Conservation (phyloP, 2,329 filamentous ascomycete genomes). For the Calonectria pteridis region DNA sequence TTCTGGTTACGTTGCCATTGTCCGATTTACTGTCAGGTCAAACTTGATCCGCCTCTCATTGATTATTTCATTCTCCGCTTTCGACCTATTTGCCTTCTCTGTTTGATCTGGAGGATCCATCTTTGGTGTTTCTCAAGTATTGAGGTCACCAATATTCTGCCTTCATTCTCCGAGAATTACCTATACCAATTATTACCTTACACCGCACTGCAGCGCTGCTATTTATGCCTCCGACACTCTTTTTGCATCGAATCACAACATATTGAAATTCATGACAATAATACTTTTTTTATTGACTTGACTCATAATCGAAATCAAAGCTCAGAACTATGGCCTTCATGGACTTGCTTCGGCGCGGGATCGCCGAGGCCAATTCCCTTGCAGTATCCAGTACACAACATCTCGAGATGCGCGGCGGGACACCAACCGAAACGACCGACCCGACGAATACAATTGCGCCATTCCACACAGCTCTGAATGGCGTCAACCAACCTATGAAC, state of each 20-base stretch:
- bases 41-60: not conserved
- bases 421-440: slow-evolving; percentile 42
- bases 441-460: slow-evolving; percentile 65
- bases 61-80: not conserved
- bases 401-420: slow-evolving; percentile 43
- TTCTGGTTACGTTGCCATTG: no score
- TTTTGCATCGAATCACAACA: not conserved
- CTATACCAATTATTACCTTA: not conserved
- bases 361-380: slow-evolving; percentile 45
- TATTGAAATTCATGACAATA: not conserved
- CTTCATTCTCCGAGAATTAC: not conserved
- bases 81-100: not conserved
- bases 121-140: not conserved
- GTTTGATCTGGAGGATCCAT: not conserved
- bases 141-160: not conserved
- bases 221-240: not conserved
- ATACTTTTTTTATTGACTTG: not conserved
- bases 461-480: slow-evolving; percentile 68
- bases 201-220: not conserved
- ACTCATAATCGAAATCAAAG: not conserved
- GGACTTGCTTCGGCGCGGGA: slow-evolving; percentile 48
- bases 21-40: not conserved
- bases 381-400: slow-evolving; percentile 46
- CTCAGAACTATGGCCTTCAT: slow-evolving; percentile 42
- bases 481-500: slow-evolving; percentile 71